A percentile compares a stretch with the other conserved stretches of the same genome.
Evolutionary conservation across 306 rosid species (phyloP).

Genomic region (Rosa persica): DNA sequence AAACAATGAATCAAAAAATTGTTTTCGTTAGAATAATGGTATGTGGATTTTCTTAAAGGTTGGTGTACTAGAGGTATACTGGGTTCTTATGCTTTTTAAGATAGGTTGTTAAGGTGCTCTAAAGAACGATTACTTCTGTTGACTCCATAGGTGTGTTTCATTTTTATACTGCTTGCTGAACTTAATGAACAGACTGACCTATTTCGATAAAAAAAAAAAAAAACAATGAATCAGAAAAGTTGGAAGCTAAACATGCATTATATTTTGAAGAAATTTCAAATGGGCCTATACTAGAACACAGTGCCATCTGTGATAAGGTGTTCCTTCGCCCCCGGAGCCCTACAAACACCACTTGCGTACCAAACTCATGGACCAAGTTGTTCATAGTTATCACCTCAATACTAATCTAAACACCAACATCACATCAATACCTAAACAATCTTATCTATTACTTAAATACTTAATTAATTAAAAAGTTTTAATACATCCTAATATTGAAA

Average conservation of each 20-base stretch:
- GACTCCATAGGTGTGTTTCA: too few species aligned
- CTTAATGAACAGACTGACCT: too few species aligned
- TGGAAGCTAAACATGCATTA: neutral
- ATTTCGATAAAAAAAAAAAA: too few species aligned
- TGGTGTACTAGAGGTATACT: too few species aligned
- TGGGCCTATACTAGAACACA: neutral
- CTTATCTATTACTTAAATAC: neutral
- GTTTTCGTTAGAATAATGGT: too few species aligned
- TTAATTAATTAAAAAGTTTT: neutral
- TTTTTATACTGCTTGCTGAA: too few species aligned
- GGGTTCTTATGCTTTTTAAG: too few species aligned
- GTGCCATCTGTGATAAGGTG: neutral
- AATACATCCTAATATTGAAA: neutral
- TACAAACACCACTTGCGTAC: neutral
- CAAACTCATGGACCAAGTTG: neutral
- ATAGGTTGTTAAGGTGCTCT: too few species aligned
- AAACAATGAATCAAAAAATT: neutral
- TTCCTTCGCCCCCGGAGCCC: neutral
- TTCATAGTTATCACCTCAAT: neutral
- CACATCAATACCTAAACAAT: neutral
- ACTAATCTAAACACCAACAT: neutral
- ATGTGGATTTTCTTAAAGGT: too few species aligned
- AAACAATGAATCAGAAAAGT: neutral
- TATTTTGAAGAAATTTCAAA: neutral
- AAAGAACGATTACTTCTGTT: too few species aligned